Evolutionary conservation across 2,329 filamentous ascomycete species (phyloP), one percentile per base, ranked within the genome.

Genomic region (Scytalidium sp.): DNA sequence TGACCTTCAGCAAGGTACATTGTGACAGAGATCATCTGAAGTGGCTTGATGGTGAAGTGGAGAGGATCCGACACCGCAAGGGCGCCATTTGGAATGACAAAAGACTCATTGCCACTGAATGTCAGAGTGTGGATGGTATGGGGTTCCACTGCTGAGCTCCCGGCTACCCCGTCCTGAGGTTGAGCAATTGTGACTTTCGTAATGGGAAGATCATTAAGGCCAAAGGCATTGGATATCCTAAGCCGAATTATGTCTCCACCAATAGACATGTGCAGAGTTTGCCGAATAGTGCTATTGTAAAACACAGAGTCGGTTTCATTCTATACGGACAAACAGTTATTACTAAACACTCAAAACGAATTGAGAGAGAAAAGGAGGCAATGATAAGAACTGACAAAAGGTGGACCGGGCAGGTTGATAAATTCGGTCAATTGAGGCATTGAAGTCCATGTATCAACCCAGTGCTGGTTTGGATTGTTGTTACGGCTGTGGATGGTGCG

Each of bases 371-470:
- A 27, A 45, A 11, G 10, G 23, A 20, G 13, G 15, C 25, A 27
- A 39, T 17, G 32, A 7, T 13, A 6, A 23, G 23, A 20, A 67
- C 76, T 46, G 71, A 80, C 79, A 60, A 83, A 87, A 40, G 81
- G 79, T 2, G 74, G 63, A 1, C 78, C 77, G 9, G 84, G 83
- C 19, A 87, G 70, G 55, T 87, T 87, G 43, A 67, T 71, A 9
- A 74, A 75, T 59, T 87, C 84, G 1, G 81, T 81, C 39, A 84
- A 67, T 61, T 87, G 83, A 0, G 83, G 82, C 83, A 86, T 86
- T 2, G 80, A 73, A 0, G 79, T 78, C 84, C 83, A 87, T 2
- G 78, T 81, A 53, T 80, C 75, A 5, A 84, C 76, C 83, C 83
- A 86, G 55, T 83, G 79, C 41, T 71, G 60, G 25, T 65, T 65